A percentile compares a stretch with the other conserved stretches of the same genome.
These are phyloP conservation scores for Aureobasidium sp. DNA, from an alignment of 2,329 filamentous ascomycete species.

Conservation along the genomic window DNA sequence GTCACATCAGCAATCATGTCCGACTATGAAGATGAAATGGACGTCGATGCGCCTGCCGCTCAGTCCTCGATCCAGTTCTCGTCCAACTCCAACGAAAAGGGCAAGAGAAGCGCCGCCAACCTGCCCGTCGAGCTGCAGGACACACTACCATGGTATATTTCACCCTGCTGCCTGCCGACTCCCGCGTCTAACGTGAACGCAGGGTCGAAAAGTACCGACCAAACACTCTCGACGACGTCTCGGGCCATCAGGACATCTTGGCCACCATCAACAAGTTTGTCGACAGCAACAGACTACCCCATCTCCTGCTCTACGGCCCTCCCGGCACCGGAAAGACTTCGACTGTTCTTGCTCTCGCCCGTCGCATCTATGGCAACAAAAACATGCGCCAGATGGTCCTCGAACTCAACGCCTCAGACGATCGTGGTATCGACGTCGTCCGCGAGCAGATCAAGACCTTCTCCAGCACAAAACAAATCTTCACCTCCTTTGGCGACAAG, in stretches of 20 bases:
- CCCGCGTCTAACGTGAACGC: conserved; percentile 15
- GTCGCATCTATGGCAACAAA: conserved; percentile 81
- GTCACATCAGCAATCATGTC: conserved; percentile 34
- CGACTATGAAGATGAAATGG: conserved; percentile 54
- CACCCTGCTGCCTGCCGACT: not conserved
- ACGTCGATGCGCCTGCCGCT: conserved; percentile 49
- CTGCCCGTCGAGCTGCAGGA: conserved; percentile 90
- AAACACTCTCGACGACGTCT: conserved; percentile 80
- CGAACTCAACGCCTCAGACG: conserved; percentile 93
- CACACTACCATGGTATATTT: conserved; percentile 72
- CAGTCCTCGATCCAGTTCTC: conserved; percentile 56
- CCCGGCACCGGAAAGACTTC: conserved; percentile 97
- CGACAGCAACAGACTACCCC: conserved; percentile 84
- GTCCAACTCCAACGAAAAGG: conserved; percentile 62
- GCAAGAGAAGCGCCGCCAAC: conserved; percentile 87
- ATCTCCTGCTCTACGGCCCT: conserved; percentile 92
- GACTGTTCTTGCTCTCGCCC: conserved; percentile 84
- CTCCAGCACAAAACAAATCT: conserved; percentile 95
- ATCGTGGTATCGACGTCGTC: conserved; percentile 95
- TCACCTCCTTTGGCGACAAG: conserved; percentile 49
- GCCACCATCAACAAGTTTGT: conserved; percentile 97
- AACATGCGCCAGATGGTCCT: conserved; percentile 98
- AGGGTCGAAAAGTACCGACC: conserved; percentile 98
- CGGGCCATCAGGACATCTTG: conserved; percentile 93
- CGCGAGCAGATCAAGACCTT: conserved; percentile 99